Conservation (phyloP, 2,329 filamentous ascomycete species). For the Claviceps monticola region DNA sequence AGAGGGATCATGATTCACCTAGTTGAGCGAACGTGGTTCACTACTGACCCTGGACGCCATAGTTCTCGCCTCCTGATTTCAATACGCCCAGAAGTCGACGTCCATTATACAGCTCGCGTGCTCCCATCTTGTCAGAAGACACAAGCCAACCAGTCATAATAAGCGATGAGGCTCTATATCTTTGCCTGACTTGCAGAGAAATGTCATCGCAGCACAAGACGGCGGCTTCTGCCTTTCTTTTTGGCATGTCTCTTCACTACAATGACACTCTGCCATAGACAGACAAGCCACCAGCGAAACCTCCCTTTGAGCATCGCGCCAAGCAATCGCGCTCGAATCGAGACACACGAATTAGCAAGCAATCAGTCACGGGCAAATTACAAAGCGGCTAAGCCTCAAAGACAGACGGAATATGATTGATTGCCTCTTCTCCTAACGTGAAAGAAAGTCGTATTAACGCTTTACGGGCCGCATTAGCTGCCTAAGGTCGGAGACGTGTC, state of each 20-base stretch:
- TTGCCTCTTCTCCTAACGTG: neutral
- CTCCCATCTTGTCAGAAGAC: neutral
- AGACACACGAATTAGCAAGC: neutral
- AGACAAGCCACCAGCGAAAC: neutral
- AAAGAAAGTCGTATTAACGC: neutral
- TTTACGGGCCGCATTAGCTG: neutral
- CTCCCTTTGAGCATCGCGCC: neutral
- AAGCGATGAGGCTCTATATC: neutral
- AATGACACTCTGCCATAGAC: neutral
- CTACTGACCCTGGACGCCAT: neutral
- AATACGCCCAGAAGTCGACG: neutral
- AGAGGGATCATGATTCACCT: conserved; percentile 38
- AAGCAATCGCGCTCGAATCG: neutral
- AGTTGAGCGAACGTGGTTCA: conserved; percentile 7
- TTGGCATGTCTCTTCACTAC: neutral
- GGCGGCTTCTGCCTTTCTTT: neutral
- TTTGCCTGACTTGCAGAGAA: neutral
- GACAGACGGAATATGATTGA: neutral
- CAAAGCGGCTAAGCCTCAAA: neutral
- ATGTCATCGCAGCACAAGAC: neutral
- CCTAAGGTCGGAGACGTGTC: neutral
- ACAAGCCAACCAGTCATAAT: neutral
- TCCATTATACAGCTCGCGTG: neutral
- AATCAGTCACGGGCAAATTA: neutral
- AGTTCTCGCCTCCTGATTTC: neutral